phyloP scores from a whole-genome alignment of 305 asterid genomes.

The Rubia balearica region DNA sequence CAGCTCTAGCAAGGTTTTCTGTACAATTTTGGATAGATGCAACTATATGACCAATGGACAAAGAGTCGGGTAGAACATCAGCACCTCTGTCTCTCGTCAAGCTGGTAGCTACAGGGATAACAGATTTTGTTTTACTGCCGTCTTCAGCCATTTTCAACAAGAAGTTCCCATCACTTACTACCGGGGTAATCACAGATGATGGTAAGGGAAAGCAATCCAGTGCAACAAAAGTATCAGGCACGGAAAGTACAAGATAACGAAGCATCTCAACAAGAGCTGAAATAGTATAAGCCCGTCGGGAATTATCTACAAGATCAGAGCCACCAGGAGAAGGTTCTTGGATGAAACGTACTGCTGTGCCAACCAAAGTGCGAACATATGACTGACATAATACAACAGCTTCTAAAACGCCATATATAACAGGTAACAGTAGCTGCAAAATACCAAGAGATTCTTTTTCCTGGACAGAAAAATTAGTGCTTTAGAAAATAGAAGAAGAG shows the following conservation, averaged over 20 bases:
- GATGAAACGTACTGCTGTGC: slow-evolving; percentile 68
- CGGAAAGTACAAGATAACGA: slow-evolving; percentile 82
- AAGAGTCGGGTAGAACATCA: slow-evolving; percentile 55
- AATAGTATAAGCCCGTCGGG: slow-evolving; percentile 82
- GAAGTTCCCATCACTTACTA: slow-evolving; percentile 68
- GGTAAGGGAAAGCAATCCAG: slow-evolving; percentile 94
- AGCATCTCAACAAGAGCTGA: slow-evolving; percentile 98
- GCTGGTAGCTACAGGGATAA: slow-evolving; percentile 45
- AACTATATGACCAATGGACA: slow-evolving; percentile 54
- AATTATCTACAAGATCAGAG: slow-evolving; percentile 91
- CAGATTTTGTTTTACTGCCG: slow-evolving; percentile 52
- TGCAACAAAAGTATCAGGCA: slow-evolving; percentile 95
- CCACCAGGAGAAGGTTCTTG: slow-evolving; percentile 98
- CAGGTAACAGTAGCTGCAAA: slow-evolving; percentile 87
- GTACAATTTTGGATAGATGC: slow-evolving; percentile 74
- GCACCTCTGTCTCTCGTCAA: slow-evolving; percentile 45
- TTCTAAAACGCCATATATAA: slow-evolving; percentile 84
- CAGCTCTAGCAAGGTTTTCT: slow-evolving; percentile 70
- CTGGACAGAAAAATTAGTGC: slow-evolving; percentile 38
- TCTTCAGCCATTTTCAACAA: slow-evolving; percentile 62
- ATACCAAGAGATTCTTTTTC: slow-evolving; percentile 80
- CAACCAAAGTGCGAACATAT: slow-evolving; percentile 71
- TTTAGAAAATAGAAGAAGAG: slow-evolving; percentile 18
- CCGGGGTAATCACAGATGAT: slow-evolving; percentile 44
- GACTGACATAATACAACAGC: slow-evolving; percentile 86